Conservation (phyloP, 257 asterid genomes). For the Rauvolfia tetraphylla region DNA sequence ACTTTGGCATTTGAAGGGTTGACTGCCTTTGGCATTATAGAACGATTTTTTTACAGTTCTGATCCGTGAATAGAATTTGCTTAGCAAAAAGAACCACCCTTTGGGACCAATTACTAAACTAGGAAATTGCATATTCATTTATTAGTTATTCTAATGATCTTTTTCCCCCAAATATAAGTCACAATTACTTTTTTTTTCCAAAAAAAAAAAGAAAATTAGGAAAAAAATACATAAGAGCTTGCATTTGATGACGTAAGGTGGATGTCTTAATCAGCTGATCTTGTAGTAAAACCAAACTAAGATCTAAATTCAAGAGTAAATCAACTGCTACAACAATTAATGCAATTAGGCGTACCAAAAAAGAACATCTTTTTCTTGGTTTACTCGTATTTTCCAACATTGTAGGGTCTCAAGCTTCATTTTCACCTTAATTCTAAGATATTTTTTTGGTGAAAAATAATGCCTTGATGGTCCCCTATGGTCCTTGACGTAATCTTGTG, state of each 20-base stretch:
- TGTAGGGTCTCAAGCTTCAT: constrained; percentile 10
- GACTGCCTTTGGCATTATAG: background rate
- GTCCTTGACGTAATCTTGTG: background rate
- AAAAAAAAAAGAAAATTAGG: no score
- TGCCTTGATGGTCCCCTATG: background rate
- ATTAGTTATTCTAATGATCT: no score
- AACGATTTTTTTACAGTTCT: no score
- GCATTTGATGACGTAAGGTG: background rate
- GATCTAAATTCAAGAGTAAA: background rate
- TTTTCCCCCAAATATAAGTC: no score
- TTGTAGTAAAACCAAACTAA: background rate
- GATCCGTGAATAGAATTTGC: background rate
- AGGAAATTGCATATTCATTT: no score
- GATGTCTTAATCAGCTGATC: constrained; percentile 8
- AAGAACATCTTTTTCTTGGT: background rate
- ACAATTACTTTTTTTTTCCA: no score
- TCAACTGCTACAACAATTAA: background rate
- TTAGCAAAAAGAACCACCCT: background rate
- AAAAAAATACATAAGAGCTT: background rate
- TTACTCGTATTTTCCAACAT: background rate
- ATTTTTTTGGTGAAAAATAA: background rate
- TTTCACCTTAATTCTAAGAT: background rate
- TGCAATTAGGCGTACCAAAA: background rate
- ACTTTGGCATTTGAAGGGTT: no score
- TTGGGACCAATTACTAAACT: background rate